phyloP scores from a whole-genome alignment of 331 rosid species.

The Acacia concinna region DNA sequence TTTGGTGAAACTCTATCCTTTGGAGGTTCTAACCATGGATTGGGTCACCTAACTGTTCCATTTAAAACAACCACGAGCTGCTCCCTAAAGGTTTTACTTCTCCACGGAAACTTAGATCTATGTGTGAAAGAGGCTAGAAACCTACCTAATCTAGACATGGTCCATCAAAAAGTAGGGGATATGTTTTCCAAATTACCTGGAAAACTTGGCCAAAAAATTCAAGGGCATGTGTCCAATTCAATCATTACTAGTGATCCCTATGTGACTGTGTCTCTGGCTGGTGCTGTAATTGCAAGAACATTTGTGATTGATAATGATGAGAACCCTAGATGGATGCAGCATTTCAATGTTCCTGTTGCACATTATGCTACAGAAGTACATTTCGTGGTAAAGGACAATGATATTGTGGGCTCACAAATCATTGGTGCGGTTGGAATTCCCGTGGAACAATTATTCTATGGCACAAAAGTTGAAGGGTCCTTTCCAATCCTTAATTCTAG shows the following conservation, averaged over 20 bases:
- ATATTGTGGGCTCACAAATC: conserved; percentile 71
- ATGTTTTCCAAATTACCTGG: conserved; percentile 48
- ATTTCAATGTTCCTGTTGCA: conserved; percentile 73
- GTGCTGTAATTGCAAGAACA: conserved; percentile 76
- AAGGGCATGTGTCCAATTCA: conserved; percentile 34
- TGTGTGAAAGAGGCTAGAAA: conserved; percentile 58
- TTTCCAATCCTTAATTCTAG: conserved; percentile 57
- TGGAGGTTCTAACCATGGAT: conserved; percentile 69
- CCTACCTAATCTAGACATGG: conserved; percentile 77
- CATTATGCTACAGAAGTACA: conserved; percentile 73
- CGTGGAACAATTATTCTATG: conserved; percentile 48
- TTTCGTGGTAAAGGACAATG: conserved; percentile 72
- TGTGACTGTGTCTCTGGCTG: conserved; percentile 63
- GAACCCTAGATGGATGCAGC: conserved; percentile 84
- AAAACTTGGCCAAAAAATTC: conserved; percentile 36
- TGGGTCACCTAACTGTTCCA: conserved; percentile 54
- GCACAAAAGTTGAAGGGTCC: conserved; percentile 56
- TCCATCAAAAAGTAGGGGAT: conserved; percentile 58
- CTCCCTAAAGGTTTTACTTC: conserved; percentile 50
- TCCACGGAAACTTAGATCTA: conserved; percentile 77
- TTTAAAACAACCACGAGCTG: conserved; percentile 50
- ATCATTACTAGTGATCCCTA: conserved; percentile 77
- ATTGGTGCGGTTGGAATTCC: conserved; percentile 82
- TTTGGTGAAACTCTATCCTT: conserved; percentile 54
- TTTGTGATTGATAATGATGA: conserved; percentile 64